A percentile compares a stretch with the other conserved stretches of the same genome.
These are phyloP conservation scores for Eucommia ulmoides DNA, from an alignment of 257 asterid species.

Conservation along the genomic window DNA sequence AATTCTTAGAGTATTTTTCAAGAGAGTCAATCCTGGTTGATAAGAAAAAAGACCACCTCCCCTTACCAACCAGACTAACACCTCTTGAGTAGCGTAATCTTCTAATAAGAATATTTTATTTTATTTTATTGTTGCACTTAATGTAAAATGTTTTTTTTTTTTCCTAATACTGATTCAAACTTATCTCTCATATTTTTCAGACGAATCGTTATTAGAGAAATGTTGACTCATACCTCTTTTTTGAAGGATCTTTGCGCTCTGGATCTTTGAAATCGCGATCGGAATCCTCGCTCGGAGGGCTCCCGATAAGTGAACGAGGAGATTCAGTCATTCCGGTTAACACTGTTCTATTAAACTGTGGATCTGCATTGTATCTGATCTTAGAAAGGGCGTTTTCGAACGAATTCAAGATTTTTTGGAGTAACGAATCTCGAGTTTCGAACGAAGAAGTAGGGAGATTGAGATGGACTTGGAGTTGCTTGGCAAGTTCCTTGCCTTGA, in stretches of 20 bases:
- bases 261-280: constrained; percentile 40
- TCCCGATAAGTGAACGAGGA: constrained; percentile 25
- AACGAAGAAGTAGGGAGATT: constrained; percentile 27
- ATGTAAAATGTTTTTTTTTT: too few species aligned
- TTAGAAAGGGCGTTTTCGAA: constrained; percentile 43
- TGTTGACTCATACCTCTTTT: constrained; percentile 70
- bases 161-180: too few species aligned
- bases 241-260: constrained; percentile 18
- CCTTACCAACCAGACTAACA: too few species aligned
- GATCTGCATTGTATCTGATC: constrained; percentile 14
- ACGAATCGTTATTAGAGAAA: too few species aligned
- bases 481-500: constrained; percentile 48
- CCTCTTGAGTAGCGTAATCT: too few species aligned
- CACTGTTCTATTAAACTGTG: constrained; percentile 2
- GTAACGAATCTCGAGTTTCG: constrained; percentile 29
- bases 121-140: too few species aligned
- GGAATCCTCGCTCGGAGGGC: constrained; percentile 44
- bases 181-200: too few species aligned
- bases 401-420: constrained; percentile 36
- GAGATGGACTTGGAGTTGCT: constrained; percentile 48
- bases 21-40: too few species aligned
- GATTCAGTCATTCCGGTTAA: constrained; percentile 20
- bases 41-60: too few species aligned
- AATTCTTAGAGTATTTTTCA: too few species aligned
- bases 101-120: too few species aligned